These are phyloP conservation scores for Globomyces sp. DNA, from an alignment of 371 early-diverging fungal species.

Conservation along the genomic window DNA sequence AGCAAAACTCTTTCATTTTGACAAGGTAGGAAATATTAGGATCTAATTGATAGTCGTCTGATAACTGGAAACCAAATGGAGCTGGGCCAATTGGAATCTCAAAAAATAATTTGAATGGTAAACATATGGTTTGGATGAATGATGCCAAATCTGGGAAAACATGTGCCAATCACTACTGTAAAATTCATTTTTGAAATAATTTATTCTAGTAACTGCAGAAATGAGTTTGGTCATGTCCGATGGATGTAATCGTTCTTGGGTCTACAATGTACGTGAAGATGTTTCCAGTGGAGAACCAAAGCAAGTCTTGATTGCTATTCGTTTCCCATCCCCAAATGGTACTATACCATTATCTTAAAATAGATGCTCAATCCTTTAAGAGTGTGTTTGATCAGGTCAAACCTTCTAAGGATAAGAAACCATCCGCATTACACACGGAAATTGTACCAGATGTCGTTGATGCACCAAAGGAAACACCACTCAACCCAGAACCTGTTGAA, in stretches of 20 bases:
- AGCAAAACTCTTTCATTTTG: too few species aligned
- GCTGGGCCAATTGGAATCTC: too few species aligned
- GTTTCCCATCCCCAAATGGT: neutral
- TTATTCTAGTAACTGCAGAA: neutral
- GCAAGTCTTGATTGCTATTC: neutral
- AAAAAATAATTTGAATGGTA: too few species aligned
- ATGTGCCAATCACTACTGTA: too few species aligned
- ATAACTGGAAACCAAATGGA: too few species aligned
- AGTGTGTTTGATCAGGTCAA: neutral
- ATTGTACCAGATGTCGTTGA: neutral
- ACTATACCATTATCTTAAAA: neutral
- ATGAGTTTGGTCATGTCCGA: slow-evolving; percentile 1
- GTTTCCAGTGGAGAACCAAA: neutral
- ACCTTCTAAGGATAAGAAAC: neutral
- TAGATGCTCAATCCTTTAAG: neutral
- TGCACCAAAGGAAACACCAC: slow-evolving; percentile 9
- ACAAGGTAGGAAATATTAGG: too few species aligned
- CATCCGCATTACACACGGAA: neutral
- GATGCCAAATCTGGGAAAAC: too few species aligned
- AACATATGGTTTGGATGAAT: too few species aligned
- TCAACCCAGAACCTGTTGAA: neutral
- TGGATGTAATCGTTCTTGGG: slow-evolving; percentile 10
- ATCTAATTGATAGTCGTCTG: too few species aligned
- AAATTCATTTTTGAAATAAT: too few species aligned
- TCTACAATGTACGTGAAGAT: neutral